Conservation (phyloP, 495 filamentous ascomycete species). For the Trypethelium eluteriae region DNA sequence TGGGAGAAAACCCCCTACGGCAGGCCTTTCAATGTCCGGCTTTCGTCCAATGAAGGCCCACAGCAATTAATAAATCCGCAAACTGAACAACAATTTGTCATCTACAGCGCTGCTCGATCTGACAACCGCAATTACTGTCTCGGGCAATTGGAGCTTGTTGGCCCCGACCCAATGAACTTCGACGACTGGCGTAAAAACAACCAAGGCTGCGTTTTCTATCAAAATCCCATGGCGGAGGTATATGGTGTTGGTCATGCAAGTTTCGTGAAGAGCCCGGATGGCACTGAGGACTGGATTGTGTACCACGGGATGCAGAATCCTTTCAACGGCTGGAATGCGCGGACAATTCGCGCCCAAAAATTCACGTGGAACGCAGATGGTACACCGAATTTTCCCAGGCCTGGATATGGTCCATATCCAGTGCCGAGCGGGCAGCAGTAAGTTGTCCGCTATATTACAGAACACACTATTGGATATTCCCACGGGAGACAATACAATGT, state of each 20-base stretch:
- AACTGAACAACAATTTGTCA: constrained; percentile 42
- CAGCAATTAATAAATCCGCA: constrained; percentile 43
- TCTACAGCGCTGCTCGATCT: constrained; percentile 42
- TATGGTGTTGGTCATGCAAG: constrained; percentile 46
- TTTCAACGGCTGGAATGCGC: constrained; percentile 33
- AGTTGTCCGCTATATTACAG: neutral
- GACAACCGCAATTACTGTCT: constrained; percentile 44
- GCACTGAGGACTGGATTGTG: constrained; percentile 42
- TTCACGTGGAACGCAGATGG: constrained; percentile 38
- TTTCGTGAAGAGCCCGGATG: constrained; percentile 42
- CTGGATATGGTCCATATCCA: constrained; percentile 37
- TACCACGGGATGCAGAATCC: constrained; percentile 44
- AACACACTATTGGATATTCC: too few species aligned
- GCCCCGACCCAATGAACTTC: constrained; percentile 45
- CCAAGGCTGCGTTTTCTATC: constrained; percentile 44
- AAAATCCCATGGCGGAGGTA: constrained; percentile 38
- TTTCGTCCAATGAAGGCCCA: constrained; percentile 44
- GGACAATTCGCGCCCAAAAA: constrained; percentile 37
- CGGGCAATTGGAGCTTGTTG: constrained; percentile 40
- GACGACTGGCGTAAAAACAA: constrained; percentile 40
- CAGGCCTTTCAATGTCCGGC: constrained; percentile 36
- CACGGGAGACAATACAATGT: too few species aligned
- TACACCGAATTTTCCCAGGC: constrained; percentile 34
- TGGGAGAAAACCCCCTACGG: constrained; percentile 47
- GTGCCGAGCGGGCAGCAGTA: constrained; percentile 30